phyloP scores from a whole-genome alignment of 2,329 filamentous ascomycete genomes.

The Acrocalymma vagum region DNA sequence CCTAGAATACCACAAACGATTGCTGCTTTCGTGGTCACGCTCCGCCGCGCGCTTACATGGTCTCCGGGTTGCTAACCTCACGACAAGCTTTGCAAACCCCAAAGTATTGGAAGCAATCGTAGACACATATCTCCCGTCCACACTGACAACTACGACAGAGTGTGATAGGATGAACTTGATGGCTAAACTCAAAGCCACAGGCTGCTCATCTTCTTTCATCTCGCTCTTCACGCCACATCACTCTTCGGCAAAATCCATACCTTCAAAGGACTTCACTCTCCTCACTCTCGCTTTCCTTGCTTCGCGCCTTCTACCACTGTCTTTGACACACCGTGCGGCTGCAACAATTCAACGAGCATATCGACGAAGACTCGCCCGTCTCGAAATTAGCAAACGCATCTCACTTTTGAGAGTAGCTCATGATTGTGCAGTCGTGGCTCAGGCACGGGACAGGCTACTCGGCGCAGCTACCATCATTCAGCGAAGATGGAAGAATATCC shows the following conservation, averaged over 20 bases:
- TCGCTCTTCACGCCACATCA: constrained; percentile 49
- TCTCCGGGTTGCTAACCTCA: constrained; percentile 61
- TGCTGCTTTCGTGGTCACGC: constrained; percentile 66
- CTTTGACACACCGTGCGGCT: constrained; percentile 60
- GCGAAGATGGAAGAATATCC: constrained; percentile 51
- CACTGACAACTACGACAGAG: constrained; percentile 13
- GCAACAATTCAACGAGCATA: constrained; percentile 62
- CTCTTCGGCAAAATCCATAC: constrained; percentile 48
- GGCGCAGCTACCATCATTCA: constrained; percentile 54
- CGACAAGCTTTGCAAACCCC: constrained; percentile 65
- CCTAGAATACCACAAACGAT: constrained; percentile 43
- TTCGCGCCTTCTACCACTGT: constrained; percentile 63
- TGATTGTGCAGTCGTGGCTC: constrained; percentile 58
- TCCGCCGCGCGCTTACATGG: constrained; percentile 58
- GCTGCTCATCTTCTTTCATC: constrained; percentile 56
- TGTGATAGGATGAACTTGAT: constrained; percentile 30
- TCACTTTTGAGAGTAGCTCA: constrained; percentile 52
- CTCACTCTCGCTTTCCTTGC: constrained; percentile 67
- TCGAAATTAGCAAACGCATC: constrained; percentile 43
- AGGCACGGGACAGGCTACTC: constrained; percentile 51
- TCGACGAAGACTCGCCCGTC: constrained; percentile 48
- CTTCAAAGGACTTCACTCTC: constrained; percentile 63
- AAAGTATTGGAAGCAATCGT: constrained; percentile 64
- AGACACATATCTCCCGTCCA: constrained; percentile 60
- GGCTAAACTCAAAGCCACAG: constrained; percentile 48